A percentile compares a stretch with the other conserved stretches of the same genome.
These are phyloP conservation scores for Niebla homalea DNA, from an alignment of 495 filamentous ascomycete species.

Conservation along the genomic window DNA sequence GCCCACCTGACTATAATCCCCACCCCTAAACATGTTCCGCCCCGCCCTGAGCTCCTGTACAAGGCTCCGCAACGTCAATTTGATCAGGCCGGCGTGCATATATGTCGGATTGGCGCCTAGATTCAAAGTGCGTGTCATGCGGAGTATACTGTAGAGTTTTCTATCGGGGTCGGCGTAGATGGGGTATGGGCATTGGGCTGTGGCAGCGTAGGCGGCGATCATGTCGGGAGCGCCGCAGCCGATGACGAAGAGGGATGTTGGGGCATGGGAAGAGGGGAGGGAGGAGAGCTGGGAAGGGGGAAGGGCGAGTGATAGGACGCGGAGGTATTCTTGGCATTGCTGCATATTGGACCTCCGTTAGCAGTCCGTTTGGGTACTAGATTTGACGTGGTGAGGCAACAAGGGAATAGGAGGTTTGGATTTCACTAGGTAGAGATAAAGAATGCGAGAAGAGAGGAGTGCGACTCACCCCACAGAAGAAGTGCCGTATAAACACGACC, in stretches of 20 bases:
- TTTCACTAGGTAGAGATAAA: constrained; percentile 1
- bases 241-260: constrained; percentile 57
- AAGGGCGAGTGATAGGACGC: constrained; percentile 46
- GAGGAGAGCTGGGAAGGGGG: constrained; percentile 35
- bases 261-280: constrained; percentile 29
- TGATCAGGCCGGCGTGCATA: constrained; percentile 36
- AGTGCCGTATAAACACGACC: constrained; percentile 75
- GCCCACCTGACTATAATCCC: constrained; percentile 58
- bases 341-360: constrained; percentile 23
- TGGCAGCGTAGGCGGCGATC: constrained; percentile 51
- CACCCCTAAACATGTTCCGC: constrained; percentile 47
- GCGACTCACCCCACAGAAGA: constrained; percentile 70
- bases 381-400: too few species aligned
- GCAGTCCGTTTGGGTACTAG: too few species aligned
- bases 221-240: constrained; percentile 67
- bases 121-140: constrained; percentile 51
- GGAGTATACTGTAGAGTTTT: constrained; percentile 55
- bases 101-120: constrained; percentile 56
- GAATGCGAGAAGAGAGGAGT: constrained; percentile 2
- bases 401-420: background rate
- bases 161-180: constrained; percentile 67
- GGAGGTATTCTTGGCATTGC: constrained; percentile 66
- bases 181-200: constrained; percentile 58
- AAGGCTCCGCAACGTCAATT: constrained; percentile 34
- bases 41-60: constrained; percentile 38